Base-by-base conservation (phyloP, 768 basidiomycete genomes). In the Gloeopeniophorella convolvens region DNA sequence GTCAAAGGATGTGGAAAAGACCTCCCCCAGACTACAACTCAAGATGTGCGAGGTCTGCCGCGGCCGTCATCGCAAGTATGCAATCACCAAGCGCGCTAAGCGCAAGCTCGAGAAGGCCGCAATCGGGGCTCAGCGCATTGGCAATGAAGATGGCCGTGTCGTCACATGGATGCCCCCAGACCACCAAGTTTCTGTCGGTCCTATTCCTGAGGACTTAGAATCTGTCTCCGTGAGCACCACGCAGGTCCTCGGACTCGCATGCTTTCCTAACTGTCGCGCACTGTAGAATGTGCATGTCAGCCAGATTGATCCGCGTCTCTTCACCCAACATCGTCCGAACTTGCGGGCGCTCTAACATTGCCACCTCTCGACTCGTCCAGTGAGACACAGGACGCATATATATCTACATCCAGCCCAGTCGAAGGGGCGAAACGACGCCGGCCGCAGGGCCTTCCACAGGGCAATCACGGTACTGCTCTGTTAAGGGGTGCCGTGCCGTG, bases 11-110 rank as follows among this genome's bases (percentile, higher is more conserved):
- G 77, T 60, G 53, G 56, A 13, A 63, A 65, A 18, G 41, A 57
- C 4, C 52, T 75, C 20, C 56, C 63, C 42, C 48, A 5, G 62
- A 61, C 5, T 64, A 65, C 16, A 37, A 3, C 70, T 66, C 60
- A 78, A 73, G 63, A 79, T 79, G 78, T 80, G 77, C 67, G 72
- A 75, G 18, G 56, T 54, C 1, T 79, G 77, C 64, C 68, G 78
- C 20, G 68, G 69, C 31, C 69, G 73, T 15, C 77, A 79, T 59
- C 70, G 77, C 23, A 61, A 70, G 5, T 79, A 80, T 42, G 76
- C 75, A 9, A 71, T 60, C 30, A 75, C 77, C 4, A 78, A 78
- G 58, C 65, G 76, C 13, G 70, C 72, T 4, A 69, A 72, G 48
- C 63, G 76, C 50, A 79, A 78, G 60, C 56, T 68, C 55, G 77